phyloP scores from a whole-genome alignment of 805 yeast species.

The Cyberlindnera amylophila region DNA sequence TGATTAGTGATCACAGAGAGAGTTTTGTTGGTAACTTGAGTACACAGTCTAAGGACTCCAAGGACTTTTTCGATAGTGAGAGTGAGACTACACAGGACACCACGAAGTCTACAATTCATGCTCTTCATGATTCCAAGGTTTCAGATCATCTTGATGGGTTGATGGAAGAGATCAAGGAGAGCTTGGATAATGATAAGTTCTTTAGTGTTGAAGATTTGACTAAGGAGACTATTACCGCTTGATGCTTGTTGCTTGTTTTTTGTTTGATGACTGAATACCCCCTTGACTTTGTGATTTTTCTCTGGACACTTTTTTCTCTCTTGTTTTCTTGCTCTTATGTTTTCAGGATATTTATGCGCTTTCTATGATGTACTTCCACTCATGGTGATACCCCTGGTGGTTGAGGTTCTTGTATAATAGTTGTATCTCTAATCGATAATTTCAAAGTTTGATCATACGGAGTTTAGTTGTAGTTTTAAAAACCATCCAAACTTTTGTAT shows the following conservation, averaged over 20 bases:
- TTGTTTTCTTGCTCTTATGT: too few species aligned
- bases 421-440: too few species aligned
- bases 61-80: slow-evolving; percentile 14
- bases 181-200: slow-evolving; percentile 13
- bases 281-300: too few species aligned
- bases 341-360: too few species aligned
- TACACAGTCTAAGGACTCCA: slow-evolving; percentile 8
- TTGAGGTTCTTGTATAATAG: too few species aligned
- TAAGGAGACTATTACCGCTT: neutral
- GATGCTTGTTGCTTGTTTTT: too few species aligned
- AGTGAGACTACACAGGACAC: slow-evolving; percentile 18
- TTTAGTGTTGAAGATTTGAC: slow-evolving; percentile 4
- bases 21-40: slow-evolving; percentile 19
- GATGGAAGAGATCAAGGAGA: slow-evolving; percentile 25
- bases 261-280: too few species aligned
- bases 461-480: neutral
- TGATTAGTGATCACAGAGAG: slow-evolving; percentile 18
- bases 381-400: too few species aligned
- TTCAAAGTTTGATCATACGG: too few species aligned
- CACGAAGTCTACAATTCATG: slow-evolving; percentile 7
- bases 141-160: slow-evolving; percentile 18
- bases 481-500: neutral
- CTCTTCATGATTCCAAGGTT: slow-evolving; percentile 2
- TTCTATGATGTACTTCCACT: too few species aligned
- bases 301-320: too few species aligned